Evolutionary conservation across 768 basidiomycete species (phyloP), one percentile per base, ranked within the genome.

Genomic region (Crassisporium funariophilum): DNA sequence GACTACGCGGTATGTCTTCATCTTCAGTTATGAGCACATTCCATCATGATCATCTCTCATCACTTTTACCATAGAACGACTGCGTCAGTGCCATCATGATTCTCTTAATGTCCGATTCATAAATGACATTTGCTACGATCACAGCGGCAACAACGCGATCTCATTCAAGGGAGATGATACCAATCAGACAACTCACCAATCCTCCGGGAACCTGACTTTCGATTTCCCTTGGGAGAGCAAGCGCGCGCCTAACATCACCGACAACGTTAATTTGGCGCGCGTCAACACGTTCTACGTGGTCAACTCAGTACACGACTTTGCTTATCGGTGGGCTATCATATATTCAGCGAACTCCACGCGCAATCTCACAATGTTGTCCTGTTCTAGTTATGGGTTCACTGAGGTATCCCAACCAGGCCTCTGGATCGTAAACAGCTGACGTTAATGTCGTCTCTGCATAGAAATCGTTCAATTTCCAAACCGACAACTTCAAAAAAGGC

Each of bases 221-320:
- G 60, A 60, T 53, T 76, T 65, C 55, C 50, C 61, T 2, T 67
- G 69, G 40, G 52, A 68, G 56, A 52, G 67, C 23, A 60, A 15
- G 21, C 35, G 47, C 11, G 62, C 63, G 3, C 81, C 71, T 20
- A 76, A 62, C 2, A 71, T 42, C 40, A 25, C 53, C 1, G 71
- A 39, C 40, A 82, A 83, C 61, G 55, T 77, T 41, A 69, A 79
- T 43, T 74, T 80, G 16, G 81, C 80, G 2, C 67, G 74, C 16
- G 73, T 74, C 8, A 78, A 78, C 51, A 69, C 69, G 7, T 84
- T 84, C 68, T 85, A 81, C 63, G 61, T 82, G 34, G 74, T 76
- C 60, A 84, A 84, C 70, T 68, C 70, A 41, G 68, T 80, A 51
- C 82, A 85, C 59, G 82, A 83, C 56, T 53, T 64, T 25, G 49